Evolutionary conservation across 192 early-diverging fungal genomes (phyloP).

Genomic region (Linnemannia hyalina): DNA sequence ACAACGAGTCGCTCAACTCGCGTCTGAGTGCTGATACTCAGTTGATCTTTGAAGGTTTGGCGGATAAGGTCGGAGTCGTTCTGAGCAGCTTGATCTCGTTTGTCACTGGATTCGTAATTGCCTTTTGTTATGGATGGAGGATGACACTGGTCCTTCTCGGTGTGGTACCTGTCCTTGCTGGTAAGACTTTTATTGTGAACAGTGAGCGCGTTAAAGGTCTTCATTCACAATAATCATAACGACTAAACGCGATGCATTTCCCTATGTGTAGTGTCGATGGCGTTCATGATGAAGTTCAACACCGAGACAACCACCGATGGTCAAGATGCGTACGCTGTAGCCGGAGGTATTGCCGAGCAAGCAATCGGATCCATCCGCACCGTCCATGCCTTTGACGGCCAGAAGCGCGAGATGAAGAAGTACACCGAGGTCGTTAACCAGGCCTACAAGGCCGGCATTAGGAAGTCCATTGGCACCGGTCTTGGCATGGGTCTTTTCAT

Average conservation of each 20-base stretch:
- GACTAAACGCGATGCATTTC: not conserved
- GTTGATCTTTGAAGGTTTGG: conserved; percentile 89
- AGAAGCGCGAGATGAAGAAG: conserved; percentile 74
- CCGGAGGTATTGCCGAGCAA: conserved; percentile 92
- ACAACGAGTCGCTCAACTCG: conserved; percentile 70
- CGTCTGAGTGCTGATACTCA: conserved; percentile 88
- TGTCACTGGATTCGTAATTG: conserved; percentile 77
- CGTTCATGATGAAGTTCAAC: conserved; percentile 35
- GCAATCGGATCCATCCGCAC: conserved; percentile 88
- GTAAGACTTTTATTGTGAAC: not conserved
- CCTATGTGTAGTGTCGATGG: conserved; percentile 4
- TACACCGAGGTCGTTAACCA: conserved; percentile 73
- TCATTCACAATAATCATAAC: not conserved
- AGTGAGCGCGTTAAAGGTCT: not conserved
- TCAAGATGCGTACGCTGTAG: conserved; percentile 81
- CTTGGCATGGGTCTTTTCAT: conserved; percentile 40
- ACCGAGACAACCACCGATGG: conserved; percentile 49
- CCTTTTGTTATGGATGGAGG: conserved; percentile 71
- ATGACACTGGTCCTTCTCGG: conserved; percentile 72
- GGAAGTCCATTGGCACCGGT: conserved; percentile 71
- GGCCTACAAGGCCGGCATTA: conserved; percentile 76
- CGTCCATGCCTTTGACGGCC: conserved; percentile 88
- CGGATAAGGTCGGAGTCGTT: conserved; percentile 82
- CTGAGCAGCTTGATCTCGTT: conserved; percentile 76
- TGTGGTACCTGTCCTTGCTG: conserved; percentile 73